Evolutionary conservation across 768 basidiomycete genomes (phyloP).

Genomic region (Boletus insuetus): DNA sequence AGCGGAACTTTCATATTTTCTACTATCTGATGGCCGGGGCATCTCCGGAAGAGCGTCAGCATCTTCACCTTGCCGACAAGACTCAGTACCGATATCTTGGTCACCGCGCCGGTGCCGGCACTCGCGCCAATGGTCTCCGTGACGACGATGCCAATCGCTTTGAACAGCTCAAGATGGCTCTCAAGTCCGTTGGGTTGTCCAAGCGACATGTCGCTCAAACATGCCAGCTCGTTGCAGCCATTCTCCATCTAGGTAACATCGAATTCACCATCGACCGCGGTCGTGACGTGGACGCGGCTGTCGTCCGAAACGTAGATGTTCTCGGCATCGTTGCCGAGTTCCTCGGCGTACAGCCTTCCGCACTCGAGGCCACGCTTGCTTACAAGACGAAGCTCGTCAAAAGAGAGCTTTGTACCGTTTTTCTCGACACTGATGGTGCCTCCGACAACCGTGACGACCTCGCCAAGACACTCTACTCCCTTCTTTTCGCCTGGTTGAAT

Average conservation of each 20-base stretch:
- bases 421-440: no score
- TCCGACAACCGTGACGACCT: no score
- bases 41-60: slow-evolving; percentile 80
- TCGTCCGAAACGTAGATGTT: slow-evolving; percentile 81
- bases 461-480: no score
- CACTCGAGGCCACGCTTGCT: slow-evolving; percentile 77
- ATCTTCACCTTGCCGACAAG: slow-evolving; percentile 81
- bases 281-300: slow-evolving; percentile 89
- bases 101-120: slow-evolving; percentile 49
- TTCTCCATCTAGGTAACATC: slow-evolving; percentile 94
- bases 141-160: slow-evolving; percentile 88
- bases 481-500: no score
- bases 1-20: slow-evolving; percentile 97
- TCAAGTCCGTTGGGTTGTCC: slow-evolving; percentile 90
- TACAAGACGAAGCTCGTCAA: no score
- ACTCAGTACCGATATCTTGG: slow-evolving; percentile 86
- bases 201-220: slow-evolving; percentile 95
- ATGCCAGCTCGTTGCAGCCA: slow-evolving; percentile 92
- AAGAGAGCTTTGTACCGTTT: no score
- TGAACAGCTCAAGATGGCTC: slow-evolving; percentile 89
- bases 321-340: slow-evolving; percentile 88
- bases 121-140: slow-evolving; percentile 45
- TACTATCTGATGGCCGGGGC: slow-evolving; percentile 96
- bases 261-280: slow-evolving; percentile 84
- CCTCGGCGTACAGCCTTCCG: slow-evolving; percentile 72